Evolutionary conservation across 176 grass and related monocot genomes (phyloP), one percentile per base, ranked within the genome.

Genomic region (Oropetium thomaeum): DNA sequence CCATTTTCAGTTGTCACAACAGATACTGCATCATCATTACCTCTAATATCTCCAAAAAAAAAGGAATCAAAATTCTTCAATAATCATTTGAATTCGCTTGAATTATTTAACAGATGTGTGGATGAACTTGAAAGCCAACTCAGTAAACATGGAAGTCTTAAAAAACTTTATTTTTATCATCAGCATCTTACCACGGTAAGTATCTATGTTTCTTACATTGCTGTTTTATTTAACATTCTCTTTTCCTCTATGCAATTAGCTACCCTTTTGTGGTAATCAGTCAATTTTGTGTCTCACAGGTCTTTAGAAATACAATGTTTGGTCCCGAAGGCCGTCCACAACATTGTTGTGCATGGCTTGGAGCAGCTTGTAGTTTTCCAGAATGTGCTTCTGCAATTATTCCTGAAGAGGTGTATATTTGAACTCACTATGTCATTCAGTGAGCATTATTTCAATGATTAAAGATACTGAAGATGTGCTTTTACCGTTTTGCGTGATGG

Each of bases 221-320:
- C 34, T 66, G 66, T 52, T 37, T 52, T 38, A 39, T 81, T 81
- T 71, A 1, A 61, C 12, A 30, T 66, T 13, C 43, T 74, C 67
- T 49, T 74, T 65, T 66, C 11, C 3, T 74, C 74, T 67, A 22
- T 77, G 38, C 31, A 78, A 60, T 38, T 58, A 67, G 8, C 30
- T 77, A 31, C 38, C 11, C 0, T 49, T 77, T 77, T 87, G 28
- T 71, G 39, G 32, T 33, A 32, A 65, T 34, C 52, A 67, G 51
- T 67, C 67, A 40, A n/a, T 82, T 84, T 81, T 76, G 9, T 58
- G 73, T 42, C 57, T 89, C 61, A 66, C 76, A 97, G 95, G 95
- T 93, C 10, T 97, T 97, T 83, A 85, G 95, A 76, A 97, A 97
- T 73, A 97, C 95, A 83, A 97, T 97, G 95, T 97, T 97, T 89